Evolutionary conservation across 176 grass and related monocot genomes (phyloP), one percentile per base, ranked within the genome.

Genomic region (Areca catechu): DNA sequence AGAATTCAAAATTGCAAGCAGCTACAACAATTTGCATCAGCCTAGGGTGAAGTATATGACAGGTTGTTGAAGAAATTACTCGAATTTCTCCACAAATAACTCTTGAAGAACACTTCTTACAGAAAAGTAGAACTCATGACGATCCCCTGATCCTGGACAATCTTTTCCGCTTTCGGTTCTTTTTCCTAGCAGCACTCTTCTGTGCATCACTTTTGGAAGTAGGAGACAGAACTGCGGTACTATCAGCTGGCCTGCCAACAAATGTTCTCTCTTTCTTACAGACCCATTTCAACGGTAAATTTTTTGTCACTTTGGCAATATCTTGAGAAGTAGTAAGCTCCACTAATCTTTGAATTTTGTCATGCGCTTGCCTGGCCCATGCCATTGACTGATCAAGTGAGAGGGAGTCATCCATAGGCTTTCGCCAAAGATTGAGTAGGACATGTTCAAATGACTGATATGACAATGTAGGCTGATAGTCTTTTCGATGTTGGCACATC

Each of bases 291-390:
- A 95, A 63, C 0, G 79, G 79, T 53, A 95, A 84, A 60, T 77
- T 83, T 49, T 63, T 58, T 34, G 71, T 74, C 24, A 95, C 77
- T 66, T 72, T 71, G 25, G 76, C 74, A 3, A 95, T 77, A 51
- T 84, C 79, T 70, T 55, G 49, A 34, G 73, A 83, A 50, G 68
- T 79, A 47, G 64, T 62, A 57, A 95, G 76, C 70, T 95, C 86
- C 15, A 71, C 63, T 28, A 86, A 65, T 57, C 76, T 80, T 52
- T 65, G 71, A 50, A 90, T 83, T 66, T 65, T 86, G 43, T 95
- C 83, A 51, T 90, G 76, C 79, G 84, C 83, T 80, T 90, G 91
- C 58, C 76, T 70, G 48, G 63, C 80, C 91, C 86, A 90, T 53
- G 86, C 76, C 51, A 95, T 66, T 1, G 86, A 85, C 18, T 80